These are phyloP conservation scores for Lantana camara DNA, from an alignment of 257 asterid species.

Conservation along the genomic window DNA sequence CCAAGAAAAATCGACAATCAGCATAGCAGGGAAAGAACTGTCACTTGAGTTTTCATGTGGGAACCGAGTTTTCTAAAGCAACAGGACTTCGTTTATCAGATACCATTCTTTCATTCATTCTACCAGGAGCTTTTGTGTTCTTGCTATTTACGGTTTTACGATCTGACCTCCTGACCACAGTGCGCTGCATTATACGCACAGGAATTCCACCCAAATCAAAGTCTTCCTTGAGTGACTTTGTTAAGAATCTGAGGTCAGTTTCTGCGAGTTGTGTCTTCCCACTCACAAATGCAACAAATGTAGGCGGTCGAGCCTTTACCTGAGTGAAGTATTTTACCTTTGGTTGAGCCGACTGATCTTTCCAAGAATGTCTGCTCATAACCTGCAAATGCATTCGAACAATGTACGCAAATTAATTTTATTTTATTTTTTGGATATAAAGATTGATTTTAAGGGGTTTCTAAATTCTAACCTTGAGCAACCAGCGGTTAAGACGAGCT, in stretches of 20 bases:
- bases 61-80: conserved; percentile 36
- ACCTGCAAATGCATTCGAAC: conserved; percentile 45
- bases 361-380: conserved; percentile 98
- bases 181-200: conserved; percentile 79
- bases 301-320: conserved; percentile 98
- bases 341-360: conserved; percentile 89
- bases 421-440: no score
- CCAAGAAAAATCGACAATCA: no score
- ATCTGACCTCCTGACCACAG: conserved; percentile 37
- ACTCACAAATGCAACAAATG: conserved; percentile 84
- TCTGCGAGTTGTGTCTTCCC: conserved; percentile 70
- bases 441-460: neutral
- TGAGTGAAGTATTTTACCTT: conserved; percentile 95
- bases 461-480: conserved; percentile 68
- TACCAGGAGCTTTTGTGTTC: conserved; percentile 40
- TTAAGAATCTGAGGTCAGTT: conserved; percentile 81
- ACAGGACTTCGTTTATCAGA: conserved; percentile 63
- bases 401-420: neutral
- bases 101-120: conserved; percentile 38
- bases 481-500: conserved; percentile 90
- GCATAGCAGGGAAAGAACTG: neutral
- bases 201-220: conserved; percentile 95
- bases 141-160: conserved; percentile 34
- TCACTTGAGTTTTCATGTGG: neutral
- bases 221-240: conserved; percentile 84